Conservation (phyloP, 2,329 filamentous ascomycete species). For the Pseudogymnoascus sp. region DNA sequence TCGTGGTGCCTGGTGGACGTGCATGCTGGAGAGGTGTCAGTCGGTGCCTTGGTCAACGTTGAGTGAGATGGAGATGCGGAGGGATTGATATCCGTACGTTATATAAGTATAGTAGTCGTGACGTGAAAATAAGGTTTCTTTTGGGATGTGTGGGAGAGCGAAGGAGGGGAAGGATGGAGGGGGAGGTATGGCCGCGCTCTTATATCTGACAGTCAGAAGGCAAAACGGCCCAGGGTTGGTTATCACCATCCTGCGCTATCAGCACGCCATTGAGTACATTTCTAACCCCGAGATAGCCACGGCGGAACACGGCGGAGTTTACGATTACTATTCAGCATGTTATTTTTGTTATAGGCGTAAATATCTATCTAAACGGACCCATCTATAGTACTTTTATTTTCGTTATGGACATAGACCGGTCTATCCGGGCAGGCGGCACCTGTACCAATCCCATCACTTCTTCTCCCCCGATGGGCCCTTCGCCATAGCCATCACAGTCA, state of each 20-base stretch:
- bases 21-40: background rate
- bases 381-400: constrained; percentile 7
- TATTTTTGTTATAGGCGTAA: background rate
- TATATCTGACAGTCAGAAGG: background rate
- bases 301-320: background rate
- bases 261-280: background rate
- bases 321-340: constrained; percentile 1
- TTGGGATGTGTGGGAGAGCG: background rate
- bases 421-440: no score
- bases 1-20: background rate
- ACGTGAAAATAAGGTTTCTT: constrained; percentile 4
- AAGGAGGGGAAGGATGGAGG: background rate
- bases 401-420: background rate
- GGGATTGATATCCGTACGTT: background rate
- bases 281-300: background rate
- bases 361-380: constrained; percentile 1
- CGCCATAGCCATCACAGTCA: background rate
- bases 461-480: background rate
- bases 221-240: background rate
- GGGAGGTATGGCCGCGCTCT: background rate
- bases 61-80: background rate
- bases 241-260: background rate
- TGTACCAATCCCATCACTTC: background rate
- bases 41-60: background rate
- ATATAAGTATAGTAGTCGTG: background rate